phyloP scores from a whole-genome alignment of 2,329 filamentous ascomycete species.

The Ascochyta koolunga region DNA sequence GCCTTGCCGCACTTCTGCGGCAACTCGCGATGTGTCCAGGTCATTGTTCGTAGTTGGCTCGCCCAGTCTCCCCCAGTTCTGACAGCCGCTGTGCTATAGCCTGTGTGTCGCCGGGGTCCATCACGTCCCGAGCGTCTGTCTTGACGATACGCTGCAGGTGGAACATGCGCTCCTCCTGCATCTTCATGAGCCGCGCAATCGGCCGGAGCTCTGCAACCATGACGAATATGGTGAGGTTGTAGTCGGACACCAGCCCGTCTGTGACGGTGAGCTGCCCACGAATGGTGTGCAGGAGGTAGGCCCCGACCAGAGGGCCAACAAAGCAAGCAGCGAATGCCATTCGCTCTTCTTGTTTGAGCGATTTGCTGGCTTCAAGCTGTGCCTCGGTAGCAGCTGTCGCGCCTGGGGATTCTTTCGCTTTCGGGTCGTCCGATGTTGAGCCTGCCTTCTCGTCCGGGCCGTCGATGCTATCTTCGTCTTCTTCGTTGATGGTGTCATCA shows the following conservation, averaged over 20 bases:
- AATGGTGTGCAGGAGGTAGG: slow-evolving; percentile 82
- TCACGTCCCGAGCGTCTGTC: slow-evolving; percentile 27
- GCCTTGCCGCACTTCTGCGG: slow-evolving; percentile 64
- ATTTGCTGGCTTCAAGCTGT: slow-evolving; percentile 56
- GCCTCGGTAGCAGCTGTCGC: slow-evolving; percentile 17
- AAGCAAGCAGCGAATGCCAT: slow-evolving; percentile 80
- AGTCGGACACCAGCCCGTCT: slow-evolving; percentile 87
- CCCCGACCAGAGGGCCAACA: slow-evolving; percentile 75
- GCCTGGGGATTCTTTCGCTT: slow-evolving; percentile 1
- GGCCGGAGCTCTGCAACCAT: slow-evolving; percentile 86
- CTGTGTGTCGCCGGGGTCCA: slow-evolving; percentile 27
- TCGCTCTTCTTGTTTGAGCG: slow-evolving; percentile 77
- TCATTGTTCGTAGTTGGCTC: slow-evolving; percentile 48
- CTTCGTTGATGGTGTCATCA: slow-evolving; percentile 38
- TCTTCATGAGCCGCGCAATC: slow-evolving; percentile 77
- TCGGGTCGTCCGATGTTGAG: slow-evolving; percentile 15
- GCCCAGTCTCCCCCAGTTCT: slow-evolving; percentile 64
- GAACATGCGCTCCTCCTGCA: slow-evolving; percentile 79
- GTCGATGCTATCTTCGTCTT: slow-evolving; percentile 34
- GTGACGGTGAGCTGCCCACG: slow-evolving; percentile 82
- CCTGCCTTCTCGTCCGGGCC: slow-evolving; percentile 17
- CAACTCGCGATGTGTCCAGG: slow-evolving; percentile 49
- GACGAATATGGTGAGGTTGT: slow-evolving; percentile 90
- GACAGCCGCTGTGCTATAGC: slow-evolving; percentile 68
- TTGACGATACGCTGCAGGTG: slow-evolving; percentile 77